Evolutionary conservation across 2,329 filamentous ascomycete genomes (phyloP), one percentile per base, ranked within the genome.

Genomic region (Ophiocordyceps camponoti-rufipedis): DNA sequence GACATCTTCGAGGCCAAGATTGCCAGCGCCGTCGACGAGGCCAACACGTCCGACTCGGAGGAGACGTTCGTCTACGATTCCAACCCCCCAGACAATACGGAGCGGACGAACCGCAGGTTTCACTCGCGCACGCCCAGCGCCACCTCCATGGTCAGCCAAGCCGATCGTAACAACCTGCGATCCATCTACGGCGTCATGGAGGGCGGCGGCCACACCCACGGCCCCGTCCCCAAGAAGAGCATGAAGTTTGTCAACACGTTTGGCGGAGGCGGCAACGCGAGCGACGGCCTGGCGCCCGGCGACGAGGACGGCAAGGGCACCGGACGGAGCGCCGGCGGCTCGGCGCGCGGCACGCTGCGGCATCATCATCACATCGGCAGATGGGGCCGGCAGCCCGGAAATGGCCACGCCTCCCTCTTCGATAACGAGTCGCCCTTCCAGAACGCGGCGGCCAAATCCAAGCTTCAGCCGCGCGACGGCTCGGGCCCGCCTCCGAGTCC

Each of bases 31-130:
- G 87, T 98, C 45, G 89, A 96, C 59, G 88, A 96, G 61, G 87
- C 86, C 41, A 85, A 95, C 61, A 94, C 89, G 12, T 95, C 89
- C 7, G 91, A 98, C 60, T 96, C 89, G 1, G 91, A 95, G 56
- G 91, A 96, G 63, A 96, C 91, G 0, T 98, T 96, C 62, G 91
- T 98, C 14, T 98, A 98, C 64, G 91, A 98, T 62, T 96, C 91
- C 28, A 98, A 98, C 56, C 91, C 89, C 10, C 84, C 85, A 44
- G 78, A 82, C 52, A 62, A 58, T 44, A 69, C 66, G 43, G 75
- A 80, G 45, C 69, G 77, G 39, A 51, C 56, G 33, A 74, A 74
- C n/a, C 75, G 78, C 50, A 76, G 87, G 49, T 86, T 89, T 61
- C 89, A 96, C 63, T 96, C 89, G 18, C 78, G 91, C 50, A 98